Evolutionary conservation across 202 grass and related monocot genomes (phyloP), one percentile per base, ranked within the genome.

Genomic region (Schoenoplectus triqueter): DNA sequence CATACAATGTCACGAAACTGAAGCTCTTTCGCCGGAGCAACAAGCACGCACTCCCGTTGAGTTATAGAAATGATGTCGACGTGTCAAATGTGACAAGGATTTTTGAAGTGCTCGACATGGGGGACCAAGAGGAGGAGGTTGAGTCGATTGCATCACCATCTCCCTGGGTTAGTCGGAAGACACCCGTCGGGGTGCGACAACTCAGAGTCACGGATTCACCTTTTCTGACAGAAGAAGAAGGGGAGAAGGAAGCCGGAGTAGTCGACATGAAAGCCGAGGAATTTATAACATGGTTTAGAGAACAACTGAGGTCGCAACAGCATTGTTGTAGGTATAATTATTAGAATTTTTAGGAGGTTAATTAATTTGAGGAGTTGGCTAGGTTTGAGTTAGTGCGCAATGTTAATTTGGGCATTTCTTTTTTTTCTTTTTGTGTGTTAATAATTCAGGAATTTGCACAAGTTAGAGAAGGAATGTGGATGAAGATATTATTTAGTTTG

Each of bases 201-300:
- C 87, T 92, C 7, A 86, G 94, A 66, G 86, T 97, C 41, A 92
- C 94, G 1, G 94, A 97, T 44, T 97, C 92, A 31, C 94, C 92
- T 8, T 94, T 86, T 57, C 20, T 56, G 45, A 55, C 10, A 40
- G 76, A 82, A 67, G 87, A 85, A 73, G 94, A 89, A 50, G 90
- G 82, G 19, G 62, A 82, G 2, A 89, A 80, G 7, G 89, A 76
- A 7, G 76, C 39, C 20, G 78, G 17, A 21, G 82, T 84, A 19
- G 92, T 97, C 63, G 92, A 97, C 64, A 71, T 71, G 69, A 84
- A 90, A 61, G 94, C 94, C 18, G 94, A 97, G 82, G 90, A 97
- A 85, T 97, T 97, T 81, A 97, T 97, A 85, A 13, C 46, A 63
- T 83, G 88, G 90, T 97, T 97, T 89, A 82, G 90, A 75, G 88